These are phyloP conservation scores for Marasmius fiardii DNA, from an alignment of 1,284 basidiomycete species.

Conservation along the genomic window DNA sequence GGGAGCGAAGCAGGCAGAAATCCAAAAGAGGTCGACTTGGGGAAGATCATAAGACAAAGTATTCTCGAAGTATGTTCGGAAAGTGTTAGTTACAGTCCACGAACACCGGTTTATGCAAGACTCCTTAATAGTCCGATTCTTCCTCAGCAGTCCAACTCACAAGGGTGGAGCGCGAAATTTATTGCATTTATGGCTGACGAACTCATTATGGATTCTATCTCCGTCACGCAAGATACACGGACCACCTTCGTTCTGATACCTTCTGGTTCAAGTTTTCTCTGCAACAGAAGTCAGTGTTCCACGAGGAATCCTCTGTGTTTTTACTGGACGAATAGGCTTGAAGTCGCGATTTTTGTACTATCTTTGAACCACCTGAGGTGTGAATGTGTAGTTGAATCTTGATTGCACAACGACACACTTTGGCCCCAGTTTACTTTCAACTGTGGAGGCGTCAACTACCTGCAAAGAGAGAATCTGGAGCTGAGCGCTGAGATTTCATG, in stretches of 20 bases:
- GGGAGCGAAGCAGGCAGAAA: too few species aligned
- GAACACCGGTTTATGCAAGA: too few species aligned
- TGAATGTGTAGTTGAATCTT: conserved; percentile 6
- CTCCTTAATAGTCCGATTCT: too few species aligned
- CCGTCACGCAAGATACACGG: neutral
- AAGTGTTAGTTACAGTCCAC: too few species aligned
- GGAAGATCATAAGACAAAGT: too few species aligned
- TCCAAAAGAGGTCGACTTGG: too few species aligned
- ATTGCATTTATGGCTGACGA: neutral
- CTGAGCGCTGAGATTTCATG: neutral
- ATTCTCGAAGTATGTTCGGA: too few species aligned
- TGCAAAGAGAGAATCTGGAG: conserved; percentile 56
- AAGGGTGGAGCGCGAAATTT: too few species aligned
- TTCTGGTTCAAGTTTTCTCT: conserved; percentile 66
- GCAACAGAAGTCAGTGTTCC: conserved; percentile 4
- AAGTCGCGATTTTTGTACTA: conserved; percentile 69
- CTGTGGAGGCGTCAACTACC: conserved; percentile 79
- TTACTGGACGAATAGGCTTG: conserved; percentile 64
- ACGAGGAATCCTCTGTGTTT: conserved; percentile 4
- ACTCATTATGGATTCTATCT: neutral
- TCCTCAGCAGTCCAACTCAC: too few species aligned
- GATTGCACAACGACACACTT: conserved; percentile 36
- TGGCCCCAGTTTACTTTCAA: conserved; percentile 69
- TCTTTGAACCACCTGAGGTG: conserved; percentile 57
- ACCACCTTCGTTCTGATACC: conserved; percentile 41